Conservation (phyloP, 306 rosid species). For the Dalbergia oliveri region DNA sequence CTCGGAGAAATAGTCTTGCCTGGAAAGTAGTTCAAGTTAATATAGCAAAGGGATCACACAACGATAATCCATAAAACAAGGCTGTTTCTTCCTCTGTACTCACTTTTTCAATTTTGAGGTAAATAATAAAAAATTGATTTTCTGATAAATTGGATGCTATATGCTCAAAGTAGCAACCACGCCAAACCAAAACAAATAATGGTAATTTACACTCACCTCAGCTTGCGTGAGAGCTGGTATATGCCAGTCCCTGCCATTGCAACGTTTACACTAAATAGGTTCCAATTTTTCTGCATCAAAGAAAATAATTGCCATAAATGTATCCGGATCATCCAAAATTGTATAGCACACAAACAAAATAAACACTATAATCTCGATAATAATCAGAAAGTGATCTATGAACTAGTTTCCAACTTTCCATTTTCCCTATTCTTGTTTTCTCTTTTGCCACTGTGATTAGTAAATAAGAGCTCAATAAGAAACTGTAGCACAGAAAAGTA, state of each 20-base stretch:
- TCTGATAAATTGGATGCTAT: background rate
- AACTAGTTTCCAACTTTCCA: background rate
- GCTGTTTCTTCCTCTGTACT: background rate
- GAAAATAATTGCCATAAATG: slow-evolving; percentile 12
- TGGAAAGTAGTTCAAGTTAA: slow-evolving; percentile 49
- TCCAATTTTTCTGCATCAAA: slow-evolving; percentile 91
- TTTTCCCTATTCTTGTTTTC: slow-evolving; percentile 19
- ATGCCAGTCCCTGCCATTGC: slow-evolving; percentile 96
- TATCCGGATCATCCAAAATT: slow-evolving; percentile 28
- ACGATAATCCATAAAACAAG: slow-evolving; percentile 8
- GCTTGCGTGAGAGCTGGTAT: slow-evolving; percentile 88
- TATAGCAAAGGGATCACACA: background rate
- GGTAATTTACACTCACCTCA: slow-evolving; percentile 59
- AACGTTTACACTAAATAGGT: slow-evolving; percentile 83
- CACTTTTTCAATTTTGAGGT: background rate
- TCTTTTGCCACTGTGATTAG: slow-evolving; percentile 9
- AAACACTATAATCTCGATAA: background rate
- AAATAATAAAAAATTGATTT: slow-evolving; percentile 2
- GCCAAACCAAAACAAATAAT: background rate
- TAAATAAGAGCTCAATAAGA: background rate
- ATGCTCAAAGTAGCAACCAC: background rate
- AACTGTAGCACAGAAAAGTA: background rate
- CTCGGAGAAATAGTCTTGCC: slow-evolving; percentile 85
- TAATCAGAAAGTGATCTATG: slow-evolving; percentile 22
- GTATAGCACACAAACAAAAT: slow-evolving; percentile 2